These are phyloP conservation scores for Diutina siamensis DNA, from an alignment of 1,139 yeast genomes.

Conservation along the genomic window DNA sequence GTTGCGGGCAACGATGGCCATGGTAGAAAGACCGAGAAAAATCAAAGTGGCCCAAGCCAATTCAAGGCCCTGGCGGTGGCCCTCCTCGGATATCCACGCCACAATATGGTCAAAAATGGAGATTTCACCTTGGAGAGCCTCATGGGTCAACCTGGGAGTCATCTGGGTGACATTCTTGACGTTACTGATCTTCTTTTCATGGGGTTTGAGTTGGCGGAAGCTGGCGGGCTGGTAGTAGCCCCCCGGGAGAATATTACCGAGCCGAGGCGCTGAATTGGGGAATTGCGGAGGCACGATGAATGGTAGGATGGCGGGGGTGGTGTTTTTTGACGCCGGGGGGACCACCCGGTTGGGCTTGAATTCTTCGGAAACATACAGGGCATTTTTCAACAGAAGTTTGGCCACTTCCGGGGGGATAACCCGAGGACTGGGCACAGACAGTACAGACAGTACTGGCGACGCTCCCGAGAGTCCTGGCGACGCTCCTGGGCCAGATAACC, in stretches of 20 bases:
- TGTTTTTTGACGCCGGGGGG: neutral
- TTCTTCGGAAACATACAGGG: neutral
- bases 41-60: neutral
- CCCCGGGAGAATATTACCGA: neutral
- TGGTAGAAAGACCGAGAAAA: neutral
- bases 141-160: neutral
- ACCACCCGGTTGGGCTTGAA: neutral
- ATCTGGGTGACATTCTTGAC: too few species aligned
- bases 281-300: too few species aligned
- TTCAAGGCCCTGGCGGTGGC: too few species aligned
- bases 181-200: too few species aligned
- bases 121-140: neutral
- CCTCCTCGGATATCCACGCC: neutral
- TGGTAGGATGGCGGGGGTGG: neutral
- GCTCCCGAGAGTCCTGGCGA: too few species aligned
- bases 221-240: constrained; percentile 1
- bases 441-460: neutral
- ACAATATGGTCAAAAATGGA: neutral
- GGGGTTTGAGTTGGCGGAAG: too few species aligned
- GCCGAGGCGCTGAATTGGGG: neutral
- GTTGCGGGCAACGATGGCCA: neutral
- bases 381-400: neutral
- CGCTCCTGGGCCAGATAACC: too few species aligned
- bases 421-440: too few species aligned
- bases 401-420: too few species aligned